Evolutionary conservation across 441 rosid species (phyloP).

Genomic region (Populus hybrid): DNA sequence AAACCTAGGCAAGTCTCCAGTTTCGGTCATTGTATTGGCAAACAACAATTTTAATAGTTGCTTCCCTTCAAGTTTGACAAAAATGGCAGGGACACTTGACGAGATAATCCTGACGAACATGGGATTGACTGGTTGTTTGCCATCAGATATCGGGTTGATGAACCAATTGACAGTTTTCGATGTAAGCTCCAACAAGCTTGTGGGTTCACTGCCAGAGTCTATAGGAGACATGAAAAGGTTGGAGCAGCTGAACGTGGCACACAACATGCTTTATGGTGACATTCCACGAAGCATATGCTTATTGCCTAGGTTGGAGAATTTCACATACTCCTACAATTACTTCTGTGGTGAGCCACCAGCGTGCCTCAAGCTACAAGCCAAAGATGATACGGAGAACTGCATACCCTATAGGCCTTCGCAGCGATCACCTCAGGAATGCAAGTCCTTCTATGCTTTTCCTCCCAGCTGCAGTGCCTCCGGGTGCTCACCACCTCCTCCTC

Average conservation of each 20-base stretch:
- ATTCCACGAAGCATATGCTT: conserved; percentile 62
- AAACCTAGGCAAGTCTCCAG: conserved; percentile 66
- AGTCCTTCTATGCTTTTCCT: conserved; percentile 51
- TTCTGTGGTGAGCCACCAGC: conserved; percentile 51
- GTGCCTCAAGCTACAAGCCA: conserved; percentile 47
- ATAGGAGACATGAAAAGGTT: conserved; percentile 66
- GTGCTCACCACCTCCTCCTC: conserved; percentile 23
- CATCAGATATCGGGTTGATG: conserved; percentile 51
- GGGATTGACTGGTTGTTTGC: conserved; percentile 64
- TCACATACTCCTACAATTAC: conserved; percentile 72
- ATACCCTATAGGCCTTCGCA: conserved; percentile 55
- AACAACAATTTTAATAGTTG: conserved; percentile 58
- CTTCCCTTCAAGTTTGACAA: conserved; percentile 52
- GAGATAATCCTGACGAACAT: conserved; percentile 48
- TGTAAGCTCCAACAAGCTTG: conserved; percentile 58
- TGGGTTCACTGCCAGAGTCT: conserved; percentile 59
- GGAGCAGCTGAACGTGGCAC: conserved; percentile 70
- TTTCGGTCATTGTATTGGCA: conserved; percentile 67
- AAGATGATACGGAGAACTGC: conserved; percentile 62
- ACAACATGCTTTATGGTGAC: conserved; percentile 55
- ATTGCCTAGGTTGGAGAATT: conserved; percentile 64
- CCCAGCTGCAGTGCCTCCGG: conserved; percentile 27
- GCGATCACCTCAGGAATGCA: conserved; percentile 53
- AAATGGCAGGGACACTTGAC: conserved; percentile 50
- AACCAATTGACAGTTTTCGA: conserved; percentile 61